Percentiles rank a stretch among this genome's conserved stretches.
Evolutionary conservation across 148 eudicot genomes (phyloP).

Genomic region (Diospyros kaki): DNA sequence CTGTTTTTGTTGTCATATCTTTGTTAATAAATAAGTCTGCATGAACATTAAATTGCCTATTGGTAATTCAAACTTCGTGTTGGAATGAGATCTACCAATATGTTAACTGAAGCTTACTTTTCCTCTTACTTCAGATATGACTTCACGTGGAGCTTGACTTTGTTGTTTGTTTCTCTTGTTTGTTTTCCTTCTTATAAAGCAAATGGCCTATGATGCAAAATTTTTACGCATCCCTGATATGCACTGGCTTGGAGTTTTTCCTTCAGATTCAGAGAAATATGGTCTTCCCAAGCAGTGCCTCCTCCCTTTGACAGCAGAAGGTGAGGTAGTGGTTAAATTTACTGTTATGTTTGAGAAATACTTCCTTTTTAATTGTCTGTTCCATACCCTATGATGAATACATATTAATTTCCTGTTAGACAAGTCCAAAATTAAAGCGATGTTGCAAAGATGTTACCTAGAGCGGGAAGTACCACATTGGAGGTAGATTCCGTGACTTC

Average conservation of each 20-base stretch:
- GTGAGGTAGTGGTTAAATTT: conserved; percentile 28
- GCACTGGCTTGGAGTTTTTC: conserved; percentile 83
- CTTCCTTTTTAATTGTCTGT: not conserved
- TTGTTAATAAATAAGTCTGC: conserved; percentile 10
- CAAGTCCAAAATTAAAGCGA: conserved; percentile 59
- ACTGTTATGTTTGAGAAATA: not conserved
- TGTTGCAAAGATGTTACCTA: conserved; percentile 80
- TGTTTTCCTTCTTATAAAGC: conserved; percentile 32
- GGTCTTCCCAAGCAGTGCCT: conserved; percentile 77
- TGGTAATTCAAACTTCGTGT: not conserved
- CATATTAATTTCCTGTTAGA: conserved; percentile 29
- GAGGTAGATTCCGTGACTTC: conserved; percentile 45
- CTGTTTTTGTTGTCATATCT: conserved; percentile 4
- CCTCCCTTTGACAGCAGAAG: conserved; percentile 81
- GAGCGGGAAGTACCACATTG: conserved; percentile 64
- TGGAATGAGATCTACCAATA: not conserved
- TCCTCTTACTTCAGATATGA: not conserved
- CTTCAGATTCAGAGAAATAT: conserved; percentile 66
- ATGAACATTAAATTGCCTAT: not conserved
- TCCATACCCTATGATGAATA: conserved; percentile 1
- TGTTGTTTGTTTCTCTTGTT: not conserved
- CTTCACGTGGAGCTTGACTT: not conserved
- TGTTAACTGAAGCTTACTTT: not conserved
- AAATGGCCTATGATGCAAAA: conserved; percentile 90
- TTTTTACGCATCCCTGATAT: conserved; percentile 71